phyloP scores from a whole-genome alignment of 345 rosid species.

The Geranium rotundifolium region DNA sequence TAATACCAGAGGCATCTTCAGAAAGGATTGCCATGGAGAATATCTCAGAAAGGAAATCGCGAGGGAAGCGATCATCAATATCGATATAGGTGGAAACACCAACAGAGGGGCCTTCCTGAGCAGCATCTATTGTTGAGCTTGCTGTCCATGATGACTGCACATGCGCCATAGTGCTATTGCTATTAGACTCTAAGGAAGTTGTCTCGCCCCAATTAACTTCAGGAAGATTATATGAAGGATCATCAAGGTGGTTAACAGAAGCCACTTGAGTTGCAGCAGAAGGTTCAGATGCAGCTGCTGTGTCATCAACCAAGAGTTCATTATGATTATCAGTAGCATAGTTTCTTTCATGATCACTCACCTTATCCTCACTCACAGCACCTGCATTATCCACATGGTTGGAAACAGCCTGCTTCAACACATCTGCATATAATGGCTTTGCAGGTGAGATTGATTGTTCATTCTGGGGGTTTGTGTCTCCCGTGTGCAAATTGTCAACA shows the following conservation, averaged over 20 bases:
- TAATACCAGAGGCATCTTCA: constrained; percentile 27
- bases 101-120: constrained; percentile 18
- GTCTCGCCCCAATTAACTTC: no score
- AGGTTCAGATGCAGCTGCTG: no score
- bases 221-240: no score
- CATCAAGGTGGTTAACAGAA: no score
- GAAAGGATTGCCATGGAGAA: constrained; percentile 48
- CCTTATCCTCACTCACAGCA: constrained; percentile 11
- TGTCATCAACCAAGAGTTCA: no score
- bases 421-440: constrained; percentile 21
- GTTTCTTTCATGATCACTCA: constrained; percentile 7
- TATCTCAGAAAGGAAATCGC: constrained; percentile 68
- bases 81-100: constrained; percentile 54
- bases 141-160: constrained; percentile 4
- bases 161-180: no score
- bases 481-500: constrained; percentile 25
- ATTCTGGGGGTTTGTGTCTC: constrained; percentile 11
- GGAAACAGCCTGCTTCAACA: constrained; percentile 22
- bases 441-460: constrained; percentile 14
- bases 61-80: constrained; percentile 74
- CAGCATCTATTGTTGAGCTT: constrained; percentile 20
- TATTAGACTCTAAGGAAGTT: no score
- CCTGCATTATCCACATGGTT: constrained; percentile 13
- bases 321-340: no score
- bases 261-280: no score